Evolutionary conservation across 169 alveolate species (phyloP), one percentile per base, ranked within the genome.

Genomic region (Plasmodium yoelii): DNA sequence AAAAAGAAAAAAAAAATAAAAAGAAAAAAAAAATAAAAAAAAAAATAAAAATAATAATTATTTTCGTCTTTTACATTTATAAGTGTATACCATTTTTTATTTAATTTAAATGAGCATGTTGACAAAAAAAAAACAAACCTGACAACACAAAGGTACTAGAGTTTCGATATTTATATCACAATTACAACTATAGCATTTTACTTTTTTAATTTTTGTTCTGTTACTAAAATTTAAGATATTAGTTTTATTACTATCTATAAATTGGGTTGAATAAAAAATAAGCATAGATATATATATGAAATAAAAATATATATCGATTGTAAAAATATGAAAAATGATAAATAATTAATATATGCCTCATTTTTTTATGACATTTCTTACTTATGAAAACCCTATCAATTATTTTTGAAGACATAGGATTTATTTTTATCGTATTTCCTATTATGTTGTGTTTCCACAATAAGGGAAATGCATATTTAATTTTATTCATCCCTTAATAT

Each of bases 371-470:
- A 42, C 57, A 15, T 61, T 64, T 67, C 61, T 49, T 63, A 65
- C 46, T 34, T 18, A 49, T 53, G 71, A 42, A 67, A 34, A 53
- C 53, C 1, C 15, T 47, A 26, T 67, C 42, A 42, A 22, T 18
- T 47, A 67, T 55, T 6, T 22, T 63, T 10, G 13, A 13, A 5
- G 60, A 13, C 18, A 15, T 18, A 55, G 1, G 42, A 6, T 19
- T 65, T 4, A 13, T 42, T 3, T 15, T 15, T 8, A 13, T 55
- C 9, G 28, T 9, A 28, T 46, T 80, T 13, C 28, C 46, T 49
- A 22, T 53, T 60, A 12, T 60, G 46, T 65, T 80, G 74, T 80
- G 82, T 53, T 59, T 80, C 82, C 90, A 65, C 71, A 80, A 80
- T 57, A 56, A 46, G 7, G 42, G 42, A 34, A 71, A 28, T 26